Percentiles rank a stretch among this genome's conserved stretches.
Conservation (phyloP, 129 eudicot species). For the Deinandra increscens region DNA sequence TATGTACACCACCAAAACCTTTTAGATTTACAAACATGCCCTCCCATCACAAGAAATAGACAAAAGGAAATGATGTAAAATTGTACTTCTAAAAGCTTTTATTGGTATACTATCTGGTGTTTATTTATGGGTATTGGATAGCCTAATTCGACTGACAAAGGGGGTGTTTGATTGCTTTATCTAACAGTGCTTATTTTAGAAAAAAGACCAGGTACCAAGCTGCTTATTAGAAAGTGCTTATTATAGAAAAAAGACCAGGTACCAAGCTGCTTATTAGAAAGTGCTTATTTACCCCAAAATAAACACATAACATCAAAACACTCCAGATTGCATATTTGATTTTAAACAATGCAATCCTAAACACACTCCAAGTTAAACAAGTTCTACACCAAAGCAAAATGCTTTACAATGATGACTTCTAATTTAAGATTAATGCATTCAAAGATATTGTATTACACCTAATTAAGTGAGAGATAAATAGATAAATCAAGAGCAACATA, state of each 20-base stretch:
- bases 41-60: slow-evolving; percentile 3
- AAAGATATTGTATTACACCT: background rate
- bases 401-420: background rate
- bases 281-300: background rate
- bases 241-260: background rate
- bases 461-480: background rate
- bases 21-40: background rate
- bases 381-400: background rate
- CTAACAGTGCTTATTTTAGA: background rate
- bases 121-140: background rate
- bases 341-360: background rate
- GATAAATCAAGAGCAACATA: background rate
- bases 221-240: background rate
- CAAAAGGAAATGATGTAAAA: background rate
- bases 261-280: background rate
- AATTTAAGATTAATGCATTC: background rate
- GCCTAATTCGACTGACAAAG: background rate
- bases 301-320: background rate
- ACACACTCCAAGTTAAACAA: background rate
- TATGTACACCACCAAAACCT: background rate
- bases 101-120: background rate
- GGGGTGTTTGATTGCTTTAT: background rate
- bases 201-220: background rate
- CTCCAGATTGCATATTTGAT: background rate
- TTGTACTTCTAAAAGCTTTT: background rate